phyloP scores from a whole-genome alignment of 768 basidiomycete genomes.

The Phanerochaete carnosa region DNA sequence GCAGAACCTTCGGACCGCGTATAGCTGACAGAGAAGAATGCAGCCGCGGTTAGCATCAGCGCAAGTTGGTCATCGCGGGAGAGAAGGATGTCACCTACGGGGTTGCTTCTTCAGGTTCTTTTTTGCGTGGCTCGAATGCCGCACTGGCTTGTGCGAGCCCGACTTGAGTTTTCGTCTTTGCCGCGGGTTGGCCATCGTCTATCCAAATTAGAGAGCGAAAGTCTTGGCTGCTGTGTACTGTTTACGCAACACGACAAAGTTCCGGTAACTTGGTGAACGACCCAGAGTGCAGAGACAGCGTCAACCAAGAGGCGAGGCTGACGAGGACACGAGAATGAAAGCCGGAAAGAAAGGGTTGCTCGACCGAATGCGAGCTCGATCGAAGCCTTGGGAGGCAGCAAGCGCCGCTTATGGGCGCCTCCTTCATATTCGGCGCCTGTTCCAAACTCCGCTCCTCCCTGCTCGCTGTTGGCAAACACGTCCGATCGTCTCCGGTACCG shows the following conservation, averaged over 20 bases:
- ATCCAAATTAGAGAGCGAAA: not conserved
- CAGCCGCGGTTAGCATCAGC: constrained; percentile 11
- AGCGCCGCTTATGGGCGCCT: not conserved
- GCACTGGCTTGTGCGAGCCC: constrained; percentile 66
- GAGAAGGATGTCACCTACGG: constrained; percentile 41
- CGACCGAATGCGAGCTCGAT: not conserved
- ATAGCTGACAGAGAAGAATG: constrained; percentile 47
- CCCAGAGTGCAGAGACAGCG: not conserved
- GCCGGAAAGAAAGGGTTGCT: not conserved
- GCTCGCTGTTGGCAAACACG: constrained; percentile 1
- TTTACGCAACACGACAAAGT: not conserved
- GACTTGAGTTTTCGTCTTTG: constrained; percentile 87
- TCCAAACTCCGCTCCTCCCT: constrained; percentile 10
- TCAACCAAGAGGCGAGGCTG: not conserved
- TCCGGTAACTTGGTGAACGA: not conserved
- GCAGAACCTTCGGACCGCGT: constrained; percentile 75
- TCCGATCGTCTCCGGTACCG: constrained; percentile 16
- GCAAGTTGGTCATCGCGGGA: constrained; percentile 4
- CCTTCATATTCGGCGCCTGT: not conserved
- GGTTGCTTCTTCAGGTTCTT: constrained; percentile 76
- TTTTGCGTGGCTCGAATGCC: constrained; percentile 72
- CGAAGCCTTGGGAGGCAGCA: not conserved
- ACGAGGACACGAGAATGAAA: not conserved
- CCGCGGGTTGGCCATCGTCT: constrained; percentile 85
- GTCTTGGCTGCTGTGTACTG: not conserved